Percentiles rank a stretch among this genome's conserved stretches.
These are phyloP conservation scores for Alternaria alternata DNA, from an alignment of 2,329 filamentous ascomycete species.

Conservation along the genomic window DNA sequence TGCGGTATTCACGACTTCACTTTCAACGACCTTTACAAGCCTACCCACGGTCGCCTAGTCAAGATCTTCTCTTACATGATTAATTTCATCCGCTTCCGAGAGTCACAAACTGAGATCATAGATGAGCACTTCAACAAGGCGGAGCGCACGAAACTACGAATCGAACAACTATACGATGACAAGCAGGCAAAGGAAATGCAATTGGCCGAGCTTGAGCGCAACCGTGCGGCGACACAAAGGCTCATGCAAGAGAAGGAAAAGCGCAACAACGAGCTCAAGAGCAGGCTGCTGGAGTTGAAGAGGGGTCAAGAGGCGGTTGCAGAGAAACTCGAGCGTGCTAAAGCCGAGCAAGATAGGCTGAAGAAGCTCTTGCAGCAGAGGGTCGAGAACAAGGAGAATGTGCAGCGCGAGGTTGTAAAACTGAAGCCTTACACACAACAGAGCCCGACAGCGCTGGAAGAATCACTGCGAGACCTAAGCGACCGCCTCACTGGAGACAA, in stretches of 20 bases:
- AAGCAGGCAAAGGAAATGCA: slow-evolving; percentile 87
- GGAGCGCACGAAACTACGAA: slow-evolving; percentile 83
- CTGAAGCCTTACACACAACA: slow-evolving; percentile 91
- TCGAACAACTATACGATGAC: slow-evolving; percentile 83
- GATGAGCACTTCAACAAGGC: slow-evolving; percentile 93
- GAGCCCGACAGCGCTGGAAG: slow-evolving; percentile 83
- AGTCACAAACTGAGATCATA: slow-evolving; percentile 87
- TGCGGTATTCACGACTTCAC: slow-evolving; percentile 94
- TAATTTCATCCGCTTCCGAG: slow-evolving; percentile 97
- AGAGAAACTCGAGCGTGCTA: slow-evolving; percentile 81
- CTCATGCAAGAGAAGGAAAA: slow-evolving; percentile 84
- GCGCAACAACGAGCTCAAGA: slow-evolving; percentile 87
- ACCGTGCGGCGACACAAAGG: slow-evolving; percentile 80
- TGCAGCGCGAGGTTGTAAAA: slow-evolving; percentile 87
- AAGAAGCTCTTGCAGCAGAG: slow-evolving; percentile 76
- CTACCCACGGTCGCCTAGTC: slow-evolving; percentile 86
- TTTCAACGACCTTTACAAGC: slow-evolving; percentile 89
- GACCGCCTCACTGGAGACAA: slow-evolving; percentile 81
- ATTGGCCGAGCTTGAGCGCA: slow-evolving; percentile 80
- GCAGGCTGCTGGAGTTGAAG: slow-evolving; percentile 78
- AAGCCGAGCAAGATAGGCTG: slow-evolving; percentile 79
- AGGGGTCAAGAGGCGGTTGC: slow-evolving; percentile 84
- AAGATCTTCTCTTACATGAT: slow-evolving; percentile 98
- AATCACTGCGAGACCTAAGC: slow-evolving; percentile 80
- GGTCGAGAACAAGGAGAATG: slow-evolving; percentile 72